Evolutionary conservation across 768 basidiomycete genomes (phyloP), one percentile per base, ranked within the genome.

Genomic region (Mycena epipterygia): DNA sequence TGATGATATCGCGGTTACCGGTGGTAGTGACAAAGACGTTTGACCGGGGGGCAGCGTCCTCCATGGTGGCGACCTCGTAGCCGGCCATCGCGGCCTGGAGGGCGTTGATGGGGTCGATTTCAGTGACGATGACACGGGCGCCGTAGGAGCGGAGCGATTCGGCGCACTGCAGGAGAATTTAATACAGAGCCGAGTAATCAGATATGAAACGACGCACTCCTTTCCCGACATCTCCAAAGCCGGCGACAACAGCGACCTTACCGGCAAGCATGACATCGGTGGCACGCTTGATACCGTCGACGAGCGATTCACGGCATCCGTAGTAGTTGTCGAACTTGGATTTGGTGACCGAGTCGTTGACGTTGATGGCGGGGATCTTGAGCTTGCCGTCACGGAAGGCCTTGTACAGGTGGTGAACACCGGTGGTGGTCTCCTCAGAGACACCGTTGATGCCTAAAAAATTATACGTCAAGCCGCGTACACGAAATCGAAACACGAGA

Each of bases 251-350:
- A 61, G 96, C 97, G 74, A 99, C 97, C 86, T 99, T 99, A 61
- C 97, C 98, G 74, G 98, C 98, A 81, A 99, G 91, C 98, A 99
- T 99, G 81, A 99, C 95, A 82, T 99, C 98, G 73, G 98, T 99
- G 68, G 98, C 98, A 79, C 98, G 96, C 90, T 99, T 99, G 87
- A 99, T 98, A 76, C 98, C 98, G 81, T 99, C 98, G 70, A 99
- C 98, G 72, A 99, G 94, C 35, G 98, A 99, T 84, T 99, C 98
- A 79, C 98, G 95, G 86, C 98, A 99, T 71, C 98, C 98, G 81
- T 99, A 99, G 85, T 95, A 93, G 86, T 96, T 95, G 85, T 97
- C 94, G 81, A 99, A 99, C 88, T 99, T 99, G 80, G 96, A 98
- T 85, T 99, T 99, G 74, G 98, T 99, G 79, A 99, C 98, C 7